phyloP scores from a whole-genome alignment of 1,139 yeast genomes.

The Blastobotrys serpentis region DNA sequence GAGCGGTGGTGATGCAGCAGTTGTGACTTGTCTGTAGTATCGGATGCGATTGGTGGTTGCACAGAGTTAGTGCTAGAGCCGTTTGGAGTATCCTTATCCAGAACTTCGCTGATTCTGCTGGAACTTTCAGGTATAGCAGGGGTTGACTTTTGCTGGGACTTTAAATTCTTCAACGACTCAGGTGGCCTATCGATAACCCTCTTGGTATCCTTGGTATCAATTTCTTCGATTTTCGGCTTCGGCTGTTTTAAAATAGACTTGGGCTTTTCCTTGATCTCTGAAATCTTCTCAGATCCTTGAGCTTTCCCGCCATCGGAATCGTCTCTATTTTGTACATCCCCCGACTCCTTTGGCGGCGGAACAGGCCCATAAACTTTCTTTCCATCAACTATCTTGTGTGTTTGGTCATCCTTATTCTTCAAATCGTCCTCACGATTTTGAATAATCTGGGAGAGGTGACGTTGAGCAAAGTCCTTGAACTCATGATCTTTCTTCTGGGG shows the following conservation, averaged over 20 bases:
- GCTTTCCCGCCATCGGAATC: too few species aligned
- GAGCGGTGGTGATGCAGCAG: slow-evolving; percentile 25
- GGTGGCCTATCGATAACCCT: slow-evolving; percentile 2
- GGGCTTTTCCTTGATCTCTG: slow-evolving; percentile 18
- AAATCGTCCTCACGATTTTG: slow-evolving; percentile 17
- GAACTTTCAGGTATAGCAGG: slow-evolving; percentile 2
- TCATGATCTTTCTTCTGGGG: slow-evolving; percentile 30
- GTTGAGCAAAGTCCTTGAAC: slow-evolving; percentile 25
- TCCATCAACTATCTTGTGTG: background rate
- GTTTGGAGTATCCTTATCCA: background rate
- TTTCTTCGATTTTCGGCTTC: background rate
- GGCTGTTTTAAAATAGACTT: slow-evolving; percentile 16
- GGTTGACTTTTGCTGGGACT: background rate
- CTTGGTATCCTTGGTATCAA: background rate
- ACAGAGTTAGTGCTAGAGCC: slow-evolving; percentile 6
- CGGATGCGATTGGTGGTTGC: background rate
- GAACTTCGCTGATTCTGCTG: slow-evolving; percentile 4
- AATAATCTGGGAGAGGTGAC: slow-evolving; percentile 3
- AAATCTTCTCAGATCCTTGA: slow-evolving; percentile 20
- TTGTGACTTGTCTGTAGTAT: background rate
- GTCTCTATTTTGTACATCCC: too few species aligned
- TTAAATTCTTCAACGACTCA: background rate
- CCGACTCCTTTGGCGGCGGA: too few species aligned
- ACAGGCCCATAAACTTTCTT: slow-evolving; percentile 25
- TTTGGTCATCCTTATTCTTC: slow-evolving; percentile 1